Evolutionary conservation across 768 basidiomycete species (phyloP).

Genomic region (Clitopilus hobsonii): DNA sequence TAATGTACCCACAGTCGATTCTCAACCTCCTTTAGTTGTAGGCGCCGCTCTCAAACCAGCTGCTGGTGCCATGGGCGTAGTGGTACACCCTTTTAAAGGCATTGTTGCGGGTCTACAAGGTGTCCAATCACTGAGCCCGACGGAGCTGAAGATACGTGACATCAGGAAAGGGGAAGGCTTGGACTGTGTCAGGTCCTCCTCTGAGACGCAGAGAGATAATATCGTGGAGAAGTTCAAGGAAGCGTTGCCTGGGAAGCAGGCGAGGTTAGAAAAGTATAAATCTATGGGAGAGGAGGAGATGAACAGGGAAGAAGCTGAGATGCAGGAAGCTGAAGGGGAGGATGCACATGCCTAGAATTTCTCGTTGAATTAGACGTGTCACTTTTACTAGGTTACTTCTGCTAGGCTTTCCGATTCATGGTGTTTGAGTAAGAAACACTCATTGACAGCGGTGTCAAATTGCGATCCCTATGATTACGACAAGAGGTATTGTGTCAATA

Average conservation of each 20-base stretch:
- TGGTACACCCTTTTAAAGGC: slow-evolving; percentile 32
- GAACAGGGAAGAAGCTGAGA: slow-evolving; percentile 13
- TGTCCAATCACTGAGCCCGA: neutral
- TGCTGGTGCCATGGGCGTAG: slow-evolving; percentile 28
- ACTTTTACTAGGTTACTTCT: no score
- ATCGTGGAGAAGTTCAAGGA: slow-evolving; percentile 35
- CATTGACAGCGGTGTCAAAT: no score
- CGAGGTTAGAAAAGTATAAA: slow-evolving; percentile 27
- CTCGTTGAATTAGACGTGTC: no score
- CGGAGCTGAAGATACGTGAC: slow-evolving; percentile 27
- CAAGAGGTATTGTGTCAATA: no score
- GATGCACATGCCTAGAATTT: no score
- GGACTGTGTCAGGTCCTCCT: slow-evolving; percentile 29
- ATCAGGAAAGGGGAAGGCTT: slow-evolving; percentile 36
- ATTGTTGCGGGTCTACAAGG: neutral
- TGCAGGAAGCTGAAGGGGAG: neutral
- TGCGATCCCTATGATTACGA: no score
- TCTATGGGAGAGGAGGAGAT: slow-evolving; percentile 27
- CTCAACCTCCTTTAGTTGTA: slow-evolving; percentile 16
- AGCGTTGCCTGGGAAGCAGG: slow-evolving; percentile 21
- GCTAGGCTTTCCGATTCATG: no score
- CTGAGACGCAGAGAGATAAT: slow-evolving; percentile 22
- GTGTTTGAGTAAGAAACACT: no score
- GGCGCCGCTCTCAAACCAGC: slow-evolving; percentile 27
- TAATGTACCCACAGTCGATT: neutral